Base-by-base conservation (phyloP, 495 filamentous ascomycete genomes). In the Sphaerosporella brunnea region DNA sequence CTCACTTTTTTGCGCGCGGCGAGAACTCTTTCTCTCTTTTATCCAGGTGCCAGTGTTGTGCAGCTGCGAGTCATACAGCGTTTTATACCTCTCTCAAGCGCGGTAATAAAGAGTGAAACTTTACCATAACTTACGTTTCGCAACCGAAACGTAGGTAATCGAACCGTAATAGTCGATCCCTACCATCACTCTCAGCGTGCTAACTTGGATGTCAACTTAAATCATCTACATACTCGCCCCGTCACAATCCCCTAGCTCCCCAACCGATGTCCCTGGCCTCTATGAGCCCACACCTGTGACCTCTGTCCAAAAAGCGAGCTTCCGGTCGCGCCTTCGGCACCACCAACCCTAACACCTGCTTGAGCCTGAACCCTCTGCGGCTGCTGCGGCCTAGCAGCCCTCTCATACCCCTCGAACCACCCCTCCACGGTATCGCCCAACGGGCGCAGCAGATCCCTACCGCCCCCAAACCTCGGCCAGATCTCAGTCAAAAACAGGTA, bases 401-500 rank as follows among this genome's bases (percentile, higher is more conserved):
- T 26, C 18, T 54, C 47, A 36, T 46, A 30, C 23, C 43, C 36
- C 37, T 57, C 50, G 18, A 20, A 47, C 23, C 23, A 26, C 5
- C 47, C 44, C 40, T 55, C 43, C 26, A 60, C 61, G 28, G 60
- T 24, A 11, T 37, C 48, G 39, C 52, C 48, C 24, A 54, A 35
- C 52, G 56, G 54, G 25, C 49, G 39, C 23, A 60, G 30, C 11
- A 50, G 41, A 25, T 60, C 55, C 18, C 30, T 44, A 16, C 57
- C 57, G 1, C 52, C 56, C 19, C 52, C 57, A 39, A 58, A 48
- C 24, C 47, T 51, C 16, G 58, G 58, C 36, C 52, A 60, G 35
- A 61, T 59, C 13, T 60, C 48, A 15, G 57, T 61, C 18, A 61
- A 40, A 19, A 61, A 61, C 26, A 61, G 53, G 25, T 61, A 61